Evolutionary conservation across 345 rosid genomes (phyloP), one percentile per base, ranked within the genome.

Genomic region (Citrus inodora): DNA sequence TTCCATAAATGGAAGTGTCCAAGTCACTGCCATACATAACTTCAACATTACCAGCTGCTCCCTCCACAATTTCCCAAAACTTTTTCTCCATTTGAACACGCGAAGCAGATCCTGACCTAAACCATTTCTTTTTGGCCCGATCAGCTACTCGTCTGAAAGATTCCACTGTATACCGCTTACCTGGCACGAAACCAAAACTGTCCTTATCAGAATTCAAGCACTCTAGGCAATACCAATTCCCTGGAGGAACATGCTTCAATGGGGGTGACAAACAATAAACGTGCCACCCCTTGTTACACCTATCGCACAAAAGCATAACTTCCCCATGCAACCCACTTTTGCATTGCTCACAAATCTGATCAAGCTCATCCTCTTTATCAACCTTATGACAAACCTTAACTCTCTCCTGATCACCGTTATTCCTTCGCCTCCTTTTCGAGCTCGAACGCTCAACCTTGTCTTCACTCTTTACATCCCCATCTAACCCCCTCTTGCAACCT

Each of bases 231-330:
- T 95, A 95, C 99, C 99, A 95, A 79, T 95, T 95, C 78, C 98
- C 99, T 6, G 83, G 90, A 1, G 99, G 99, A 27, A 95, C 77
- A 80, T 90, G 92, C 88, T 90, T 90, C 83, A 95, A 35, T 0
- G 99, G 99, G 0, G 99, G 99, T 4, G 98, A 92, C 51, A 95
- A 91, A 85, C 98, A 95, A 82, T 95, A 90, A n/a, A 89, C 89
- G 77, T 95, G 99, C 97, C 99, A 93, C 28, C 99, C 99, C 82
- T 92, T 95, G 78, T 95, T 90, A 84, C 99, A 95, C 74, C 98
- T 88, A 81, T 95, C 99, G 25, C 99, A 95, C 74, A 95, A 86
- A 73, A 95, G 94, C 99, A 95, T 95, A 82, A 92, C 92, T 76
- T 95, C 96, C 58, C 91, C 99, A 71, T 95, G 99, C 83, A 91